Base-by-base conservation (phyloP, 495 filamentous ascomycete genomes). In the Cercophora samala region DNA sequence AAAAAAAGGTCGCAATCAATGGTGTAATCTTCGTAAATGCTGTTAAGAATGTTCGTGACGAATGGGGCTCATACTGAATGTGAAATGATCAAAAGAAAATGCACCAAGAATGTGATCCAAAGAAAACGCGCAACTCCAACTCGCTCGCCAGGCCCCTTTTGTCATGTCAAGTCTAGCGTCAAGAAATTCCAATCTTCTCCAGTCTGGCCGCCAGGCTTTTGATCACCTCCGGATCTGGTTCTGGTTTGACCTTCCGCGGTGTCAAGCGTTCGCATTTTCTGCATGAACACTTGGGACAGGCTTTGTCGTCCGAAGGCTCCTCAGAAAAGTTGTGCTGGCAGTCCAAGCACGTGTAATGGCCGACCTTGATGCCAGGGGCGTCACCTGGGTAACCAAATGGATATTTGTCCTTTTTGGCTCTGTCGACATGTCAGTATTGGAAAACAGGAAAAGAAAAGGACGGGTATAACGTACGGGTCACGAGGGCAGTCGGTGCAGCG, bases 401-500 rank as follows among this genome's bases (percentile, higher is more conserved):
- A 70, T 91, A 91, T 71, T 90, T 92, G 60, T 90, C 80, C 63
- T 85, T 84, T 75, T 91, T 92, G 29, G 88, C 76, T 58, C 89
- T 91, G 74, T 51, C 42, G 4, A 63, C 21, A 29, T 58, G 71
- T 81, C 72, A 80, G 75, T 54, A 32, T 67, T 8, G 26, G 17
- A 11, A 1, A 17, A 26, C 0, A 25, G 56, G n/a, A 26, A 22
- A 32, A 65, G 67, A 71, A 67, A 67, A 46, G 42, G 59, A 26
- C 26, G 24, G 13, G 19, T 18, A 54, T 58, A 62, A 88, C 90
- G 76, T 87, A 93, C 89, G 92, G 91, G 66, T 92, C 88, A 53
- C 93, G 75, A 37, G 91, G 92, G 75, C 93, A 97, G 64, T 86
- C 88, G 58, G 87, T 90, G 83, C 94, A 97, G 37, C 92, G 89